Evolutionary conservation across 2,329 filamentous ascomycete species (phyloP).

Genomic region (Epicoccum sorghinum): DNA sequence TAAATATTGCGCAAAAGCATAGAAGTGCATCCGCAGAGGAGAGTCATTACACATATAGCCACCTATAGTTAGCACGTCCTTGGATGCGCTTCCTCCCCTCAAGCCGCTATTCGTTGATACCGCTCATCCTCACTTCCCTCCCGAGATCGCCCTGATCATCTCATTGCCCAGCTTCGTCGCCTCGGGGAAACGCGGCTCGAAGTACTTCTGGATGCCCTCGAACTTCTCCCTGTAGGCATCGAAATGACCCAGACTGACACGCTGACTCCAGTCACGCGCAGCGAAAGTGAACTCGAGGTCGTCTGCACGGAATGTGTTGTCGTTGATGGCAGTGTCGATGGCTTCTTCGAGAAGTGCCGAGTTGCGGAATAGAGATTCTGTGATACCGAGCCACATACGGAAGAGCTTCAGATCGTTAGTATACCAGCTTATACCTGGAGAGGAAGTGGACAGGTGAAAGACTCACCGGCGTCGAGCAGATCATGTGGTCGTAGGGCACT

Average conservation of each 20-base stretch:
- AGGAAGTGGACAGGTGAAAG: not conserved
- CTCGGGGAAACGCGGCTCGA: slow-evolving; percentile 86
- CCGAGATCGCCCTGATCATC: slow-evolving; percentile 95
- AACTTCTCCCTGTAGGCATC: slow-evolving; percentile 93
- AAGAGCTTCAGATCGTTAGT: slow-evolving; percentile 63
- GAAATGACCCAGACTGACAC: slow-evolving; percentile 89
- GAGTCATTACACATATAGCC: too few species aligned
- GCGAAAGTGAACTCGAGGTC: slow-evolving; percentile 98
- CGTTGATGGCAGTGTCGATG: slow-evolving; percentile 83
- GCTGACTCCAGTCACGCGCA: slow-evolving; percentile 92
- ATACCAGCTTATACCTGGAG: not conserved
- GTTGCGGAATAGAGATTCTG: slow-evolving; percentile 92
- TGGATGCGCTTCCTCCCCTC: too few species aligned
- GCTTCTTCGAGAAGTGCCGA: slow-evolving; percentile 80
- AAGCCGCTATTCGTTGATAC: too few species aligned
- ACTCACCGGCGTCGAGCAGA: slow-evolving; percentile 87
- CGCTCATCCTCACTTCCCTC: slow-evolving; percentile 65
- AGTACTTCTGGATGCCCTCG: slow-evolving; percentile 87
- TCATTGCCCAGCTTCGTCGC: slow-evolving; percentile 88
- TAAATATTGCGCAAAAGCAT: too few species aligned
- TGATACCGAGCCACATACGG: slow-evolving; percentile 95
- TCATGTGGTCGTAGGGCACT: slow-evolving; percentile 98
- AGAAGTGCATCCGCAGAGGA: too few species aligned
- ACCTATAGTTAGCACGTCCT: too few species aligned
- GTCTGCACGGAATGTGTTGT: slow-evolving; percentile 91